These are phyloP conservation scores for Flueggea neowawraea DNA, from an alignment of 441 rosid genomes.

Conservation along the genomic window DNA sequence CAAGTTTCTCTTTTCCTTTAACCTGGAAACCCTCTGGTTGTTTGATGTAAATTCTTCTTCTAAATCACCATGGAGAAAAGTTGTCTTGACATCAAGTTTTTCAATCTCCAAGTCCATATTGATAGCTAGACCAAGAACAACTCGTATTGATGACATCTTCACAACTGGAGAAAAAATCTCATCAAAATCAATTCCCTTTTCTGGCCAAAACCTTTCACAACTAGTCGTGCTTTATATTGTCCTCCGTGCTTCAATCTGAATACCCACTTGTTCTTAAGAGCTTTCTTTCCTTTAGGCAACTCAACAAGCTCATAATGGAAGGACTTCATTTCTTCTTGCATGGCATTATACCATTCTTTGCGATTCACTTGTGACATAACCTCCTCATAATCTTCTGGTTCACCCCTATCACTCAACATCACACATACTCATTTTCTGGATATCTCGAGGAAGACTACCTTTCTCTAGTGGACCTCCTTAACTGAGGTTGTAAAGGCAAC, in stretches of 20 bases:
- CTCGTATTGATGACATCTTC: constrained; percentile 6
- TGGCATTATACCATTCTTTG: not conserved
- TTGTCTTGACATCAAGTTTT: not conserved
- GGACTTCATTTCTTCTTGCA: constrained; percentile 13
- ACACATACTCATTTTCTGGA: not conserved
- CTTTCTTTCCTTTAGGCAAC: constrained; percentile 2
- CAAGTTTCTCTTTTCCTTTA: too few relatives aligned
- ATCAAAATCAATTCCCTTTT: constrained; percentile 3
- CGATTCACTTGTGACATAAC: not conserved
- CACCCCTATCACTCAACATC: not conserved
- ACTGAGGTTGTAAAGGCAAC: too few relatives aligned
- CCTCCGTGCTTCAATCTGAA: not conserved
- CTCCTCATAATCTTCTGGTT: not conserved
- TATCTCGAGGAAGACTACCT: not conserved
- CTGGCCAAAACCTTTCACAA: constrained; percentile 6
- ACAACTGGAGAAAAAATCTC: constrained; percentile 5
- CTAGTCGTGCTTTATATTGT: constrained; percentile 1
- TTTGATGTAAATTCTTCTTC: not conserved
- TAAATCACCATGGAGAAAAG: not conserved
- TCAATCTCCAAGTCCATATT: not conserved
- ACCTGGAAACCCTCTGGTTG: not conserved
- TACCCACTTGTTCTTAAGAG: not conserved
- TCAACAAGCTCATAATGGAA: constrained; percentile 6
- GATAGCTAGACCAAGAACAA: not conserved
- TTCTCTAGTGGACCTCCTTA: constrained; percentile 1